These are phyloP conservation scores for Sordariomycetes sp. DNA, from an alignment of 2,329 filamentous ascomycete species.

Conservation along the genomic window DNA sequence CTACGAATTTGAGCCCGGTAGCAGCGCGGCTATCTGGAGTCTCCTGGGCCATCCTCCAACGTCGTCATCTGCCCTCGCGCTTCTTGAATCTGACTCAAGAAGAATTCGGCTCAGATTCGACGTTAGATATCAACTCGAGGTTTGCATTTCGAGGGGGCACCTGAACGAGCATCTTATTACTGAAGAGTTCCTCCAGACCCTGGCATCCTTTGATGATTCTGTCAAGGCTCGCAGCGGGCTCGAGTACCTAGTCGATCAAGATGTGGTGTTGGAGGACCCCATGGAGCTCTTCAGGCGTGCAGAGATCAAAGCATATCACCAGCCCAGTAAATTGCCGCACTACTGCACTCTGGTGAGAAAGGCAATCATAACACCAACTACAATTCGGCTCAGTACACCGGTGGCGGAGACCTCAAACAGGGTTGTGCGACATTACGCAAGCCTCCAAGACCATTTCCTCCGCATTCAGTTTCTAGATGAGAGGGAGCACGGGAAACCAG, in stretches of 20 bases:
- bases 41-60: conserved; percentile 15
- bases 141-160: conserved; percentile 73
- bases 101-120: conserved; percentile 13
- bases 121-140: conserved; percentile 84
- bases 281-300: conserved; percentile 59
- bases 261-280: conserved; percentile 55
- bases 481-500: conserved; percentile 49
- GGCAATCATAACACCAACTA: conserved; percentile 74
- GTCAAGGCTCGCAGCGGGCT: conserved; percentile 56
- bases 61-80: conserved; percentile 11
- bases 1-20: conserved; percentile 28
- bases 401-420: conserved; percentile 81
- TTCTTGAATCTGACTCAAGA: conserved; percentile 10
- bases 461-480: conserved; percentile 89
- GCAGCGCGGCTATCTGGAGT: conserved; percentile 17
- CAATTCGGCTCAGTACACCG: conserved; percentile 68
- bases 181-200: conserved; percentile 53
- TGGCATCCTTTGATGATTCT: conserved; percentile 33
- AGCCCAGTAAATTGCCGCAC: conserved; percentile 46
- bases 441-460: conserved; percentile 68
- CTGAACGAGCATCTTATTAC: conserved; percentile 70
- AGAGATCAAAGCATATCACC: conserved; percentile 35
- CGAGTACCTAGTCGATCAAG: conserved; percentile 62
- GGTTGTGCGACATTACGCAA: conserved; percentile 65
- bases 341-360: conserved; percentile 72